Base-by-base conservation (phyloP, 2,329 filamentous ascomycete genomes). In the Huntiella omanensis region DNA sequence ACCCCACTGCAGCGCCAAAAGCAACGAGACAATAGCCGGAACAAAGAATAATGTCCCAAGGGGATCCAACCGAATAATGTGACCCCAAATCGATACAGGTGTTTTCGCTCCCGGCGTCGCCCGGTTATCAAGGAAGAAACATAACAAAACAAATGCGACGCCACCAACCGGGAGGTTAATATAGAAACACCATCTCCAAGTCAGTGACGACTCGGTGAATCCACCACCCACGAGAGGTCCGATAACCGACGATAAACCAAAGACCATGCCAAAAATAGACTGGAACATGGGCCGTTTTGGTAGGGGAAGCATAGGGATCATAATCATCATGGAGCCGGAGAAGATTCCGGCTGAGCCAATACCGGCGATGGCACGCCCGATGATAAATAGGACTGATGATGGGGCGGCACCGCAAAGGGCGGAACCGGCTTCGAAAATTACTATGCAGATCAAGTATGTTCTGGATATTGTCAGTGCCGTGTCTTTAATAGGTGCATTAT, bases 1-100 rank as follows among this genome's bases (percentile, higher is more conserved):
- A 44, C 73, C 73, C 75, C 74, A 80, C 54, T 80, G 71, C 33
- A 81, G 61, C 1, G 75, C 75, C 4, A 81, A 61, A 3, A 80
- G 59, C 34, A 80, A 68, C 51, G 67, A 74, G 11, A 77, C 63
- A 35, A 77, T 65, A 32, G 67, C 66, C 0, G 75, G 74, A 12
- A 80, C 58, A 51, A 80, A 72, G 56, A 77, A 66, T 11, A 70
- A 54, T 5, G 71, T 76, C 19, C 76, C 75, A 1, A 77, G 55
- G 0, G 71, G 72, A 48, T 79, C 74, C 42, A 77, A 62, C 0
- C 70, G 66, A 51, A 63, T 60, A 45, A 74, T 55, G 43, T 73
- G 69, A 47, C 64, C 57, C 45, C 55, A 55, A 15, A 13, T 6
- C 7, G 40, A 19, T 32, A 64, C 32, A 1, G 60, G 52, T 11